Evolutionary conservation across 495 filamentous ascomycete species (phyloP).

Genomic region (Penicillium flavigenum): DNA sequence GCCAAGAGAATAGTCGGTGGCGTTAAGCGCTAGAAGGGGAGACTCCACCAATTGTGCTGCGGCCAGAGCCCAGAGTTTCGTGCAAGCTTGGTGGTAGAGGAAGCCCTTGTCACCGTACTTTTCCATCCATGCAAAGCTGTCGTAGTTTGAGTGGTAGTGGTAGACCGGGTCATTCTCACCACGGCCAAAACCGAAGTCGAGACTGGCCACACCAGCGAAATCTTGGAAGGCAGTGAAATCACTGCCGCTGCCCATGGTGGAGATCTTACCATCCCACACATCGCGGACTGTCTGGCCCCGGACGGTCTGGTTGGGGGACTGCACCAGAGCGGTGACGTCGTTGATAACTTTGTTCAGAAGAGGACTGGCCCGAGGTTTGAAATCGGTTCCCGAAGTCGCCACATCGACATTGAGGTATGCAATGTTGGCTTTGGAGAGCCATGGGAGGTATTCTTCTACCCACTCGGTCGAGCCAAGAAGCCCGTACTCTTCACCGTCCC

Average conservation of each 20-base stretch:
- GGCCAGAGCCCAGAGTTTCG: conserved; percentile 56
- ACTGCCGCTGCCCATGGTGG: conserved; percentile 66
- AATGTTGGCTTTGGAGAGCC: conserved; percentile 71
- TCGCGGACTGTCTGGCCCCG: conserved; percentile 66
- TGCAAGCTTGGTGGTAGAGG: conserved; percentile 59
- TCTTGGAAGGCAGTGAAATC: conserved; percentile 78
- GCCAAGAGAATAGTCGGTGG: conserved; percentile 47
- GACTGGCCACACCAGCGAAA: conserved; percentile 64
- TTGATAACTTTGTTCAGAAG: conserved; percentile 75
- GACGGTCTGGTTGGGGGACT: conserved; percentile 72
- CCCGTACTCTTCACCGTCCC: conserved; percentile 76
- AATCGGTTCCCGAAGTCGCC: conserved; percentile 52
- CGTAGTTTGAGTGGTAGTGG: conserved; percentile 79
- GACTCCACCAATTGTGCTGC: conserved; percentile 49
- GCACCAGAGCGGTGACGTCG: conserved; percentile 66
- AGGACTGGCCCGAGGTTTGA: conserved; percentile 57
- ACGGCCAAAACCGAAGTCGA: conserved; percentile 59
- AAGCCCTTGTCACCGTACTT: conserved; percentile 62
- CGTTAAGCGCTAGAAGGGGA: conserved; percentile 48
- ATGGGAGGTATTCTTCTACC: conserved; percentile 82
- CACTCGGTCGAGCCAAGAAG: conserved; percentile 71
- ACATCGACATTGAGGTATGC: conserved; percentile 75
- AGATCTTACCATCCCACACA: conserved; percentile 58
- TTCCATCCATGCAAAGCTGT: conserved; percentile 75
- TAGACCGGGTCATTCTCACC: conserved; percentile 56